Conservation (phyloP, 2,329 filamentous ascomycete species). For the Cordyceps farinosa region DNA sequence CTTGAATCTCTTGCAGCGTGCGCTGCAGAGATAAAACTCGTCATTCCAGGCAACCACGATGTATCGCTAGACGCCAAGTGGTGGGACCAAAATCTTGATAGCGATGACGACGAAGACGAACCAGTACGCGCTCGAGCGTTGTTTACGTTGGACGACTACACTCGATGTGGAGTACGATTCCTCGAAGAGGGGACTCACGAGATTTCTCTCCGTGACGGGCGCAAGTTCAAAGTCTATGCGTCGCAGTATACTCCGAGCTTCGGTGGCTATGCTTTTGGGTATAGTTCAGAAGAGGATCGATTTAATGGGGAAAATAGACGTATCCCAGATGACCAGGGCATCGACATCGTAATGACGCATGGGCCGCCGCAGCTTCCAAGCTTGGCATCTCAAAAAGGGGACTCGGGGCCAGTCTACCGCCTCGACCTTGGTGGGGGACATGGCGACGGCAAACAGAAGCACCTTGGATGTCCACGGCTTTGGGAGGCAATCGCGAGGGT, state of each 20-base stretch:
- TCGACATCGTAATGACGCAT: constrained; percentile 27
- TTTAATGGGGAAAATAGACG: constrained; percentile 13
- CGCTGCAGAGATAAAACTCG: constrained; percentile 41
- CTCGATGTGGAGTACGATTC: constrained; percentile 27
- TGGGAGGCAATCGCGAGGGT: constrained; percentile 22
- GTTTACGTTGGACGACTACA: constrained; percentile 3
- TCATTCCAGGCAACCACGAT: constrained; percentile 46
- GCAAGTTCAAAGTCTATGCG: constrained; percentile 36
- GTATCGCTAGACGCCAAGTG: constrained; percentile 30
- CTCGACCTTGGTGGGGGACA: constrained; percentile 27
- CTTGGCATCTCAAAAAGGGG: constrained; percentile 18
- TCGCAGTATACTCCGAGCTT: constrained; percentile 38
- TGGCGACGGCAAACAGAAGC: constrained; percentile 23
- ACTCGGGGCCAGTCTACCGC: neutral
- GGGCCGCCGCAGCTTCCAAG: constrained; percentile 27
- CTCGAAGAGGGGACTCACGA: constrained; percentile 37
- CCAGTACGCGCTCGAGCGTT: constrained; percentile 9
- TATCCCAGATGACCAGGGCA: constrained; percentile 18
- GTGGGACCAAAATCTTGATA: constrained; percentile 29
- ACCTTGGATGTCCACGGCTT: constrained; percentile 22
- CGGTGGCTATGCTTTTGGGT: constrained; percentile 39
- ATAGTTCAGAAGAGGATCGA: constrained; percentile 24
- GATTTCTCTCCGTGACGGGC: constrained; percentile 37
- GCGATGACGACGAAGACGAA: constrained; percentile 15
- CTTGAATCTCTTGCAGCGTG: constrained; percentile 34